These are phyloP conservation scores for Themeda triandra DNA, from an alignment of 176 grass and related monocot genomes.

Conservation along the genomic window DNA sequence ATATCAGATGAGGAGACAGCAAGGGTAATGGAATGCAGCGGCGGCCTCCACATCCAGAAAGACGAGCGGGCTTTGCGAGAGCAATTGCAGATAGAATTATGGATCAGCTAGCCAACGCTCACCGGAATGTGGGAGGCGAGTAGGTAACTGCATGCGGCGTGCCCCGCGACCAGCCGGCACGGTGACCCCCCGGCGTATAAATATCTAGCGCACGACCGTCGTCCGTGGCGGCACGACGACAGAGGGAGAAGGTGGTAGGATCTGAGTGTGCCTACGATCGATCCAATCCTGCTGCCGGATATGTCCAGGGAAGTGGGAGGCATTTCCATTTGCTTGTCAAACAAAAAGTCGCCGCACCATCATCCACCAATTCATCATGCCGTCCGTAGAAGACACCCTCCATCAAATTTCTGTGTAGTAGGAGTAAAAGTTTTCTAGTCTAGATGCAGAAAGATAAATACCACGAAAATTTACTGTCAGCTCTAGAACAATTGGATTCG, in stretches of 20 bases:
- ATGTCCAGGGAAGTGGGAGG: conserved; percentile 26
- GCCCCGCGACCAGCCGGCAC: background rate
- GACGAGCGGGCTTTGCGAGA: background rate
- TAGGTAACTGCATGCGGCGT: background rate
- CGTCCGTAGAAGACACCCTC: background rate
- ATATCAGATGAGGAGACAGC: background rate
- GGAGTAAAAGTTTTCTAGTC: background rate
- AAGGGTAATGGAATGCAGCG: background rate
- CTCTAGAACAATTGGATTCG: no score
- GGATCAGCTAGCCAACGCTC: background rate
- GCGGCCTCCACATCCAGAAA: conserved; percentile 31
- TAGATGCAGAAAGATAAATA: background rate
- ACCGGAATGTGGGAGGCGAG: background rate
- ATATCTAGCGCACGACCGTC: background rate
- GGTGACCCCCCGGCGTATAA: no score
- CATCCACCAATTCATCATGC: background rate
- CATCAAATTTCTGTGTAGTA: background rate
- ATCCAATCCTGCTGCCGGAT: conserved; percentile 4
- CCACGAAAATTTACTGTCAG: no score
- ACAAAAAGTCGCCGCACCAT: conserved; percentile 4
- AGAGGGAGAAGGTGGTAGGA: conserved; percentile 28
- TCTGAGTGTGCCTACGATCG: conserved; percentile 20
- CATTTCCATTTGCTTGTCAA: conserved; percentile 12
- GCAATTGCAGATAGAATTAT: no score
- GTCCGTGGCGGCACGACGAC: background rate